Evolutionary conservation across 2,329 filamentous ascomycete species (phyloP).

Genomic region (Apiospora rasikravindrae): DNA sequence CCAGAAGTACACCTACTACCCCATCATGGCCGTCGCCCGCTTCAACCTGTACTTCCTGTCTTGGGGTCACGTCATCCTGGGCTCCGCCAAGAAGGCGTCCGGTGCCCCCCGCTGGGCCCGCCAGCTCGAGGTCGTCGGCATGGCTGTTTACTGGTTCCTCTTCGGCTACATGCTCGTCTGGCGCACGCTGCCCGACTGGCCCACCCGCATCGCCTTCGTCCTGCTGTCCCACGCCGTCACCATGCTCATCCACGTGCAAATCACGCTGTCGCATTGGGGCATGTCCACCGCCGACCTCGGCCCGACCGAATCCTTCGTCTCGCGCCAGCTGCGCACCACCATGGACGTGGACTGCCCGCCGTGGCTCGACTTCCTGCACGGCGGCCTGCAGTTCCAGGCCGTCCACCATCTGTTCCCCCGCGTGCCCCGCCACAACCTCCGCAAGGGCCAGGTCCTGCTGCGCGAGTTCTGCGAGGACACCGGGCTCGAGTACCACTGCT

Average conservation of each 20-base stretch:
- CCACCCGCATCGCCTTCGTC: constrained; percentile 64
- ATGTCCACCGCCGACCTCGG: constrained; percentile 72
- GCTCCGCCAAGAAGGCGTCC: constrained; percentile 34
- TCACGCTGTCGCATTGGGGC: constrained; percentile 74
- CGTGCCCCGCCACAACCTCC: constrained; percentile 71
- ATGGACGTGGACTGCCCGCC: constrained; percentile 76
- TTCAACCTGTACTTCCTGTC: constrained; percentile 76
- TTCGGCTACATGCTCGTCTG: constrained; percentile 71
- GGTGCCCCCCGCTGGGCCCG: constrained; percentile 70
- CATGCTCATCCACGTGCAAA: constrained; percentile 73
- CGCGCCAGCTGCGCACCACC: constrained; percentile 72
- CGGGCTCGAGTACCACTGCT: constrained; percentile 65
- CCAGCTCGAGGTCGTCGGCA: constrained; percentile 67
- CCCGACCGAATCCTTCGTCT: constrained; percentile 68
- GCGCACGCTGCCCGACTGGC: constrained; percentile 62
- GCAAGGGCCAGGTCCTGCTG: constrained; percentile 63
- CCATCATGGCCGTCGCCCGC: constrained; percentile 68
- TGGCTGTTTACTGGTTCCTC: constrained; percentile 69
- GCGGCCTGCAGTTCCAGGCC: constrained; percentile 75
- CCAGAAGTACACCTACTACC: constrained; percentile 73
- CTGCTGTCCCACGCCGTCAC: constrained; percentile 69
- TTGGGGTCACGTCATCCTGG: constrained; percentile 64
- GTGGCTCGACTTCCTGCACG: constrained; percentile 76
- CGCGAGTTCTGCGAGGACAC: constrained; percentile 69
- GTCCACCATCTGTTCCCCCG: constrained; percentile 74